phyloP scores from a whole-genome alignment of 2,329 filamentous ascomycete genomes.

The Lachnellula occidentalis region DNA sequence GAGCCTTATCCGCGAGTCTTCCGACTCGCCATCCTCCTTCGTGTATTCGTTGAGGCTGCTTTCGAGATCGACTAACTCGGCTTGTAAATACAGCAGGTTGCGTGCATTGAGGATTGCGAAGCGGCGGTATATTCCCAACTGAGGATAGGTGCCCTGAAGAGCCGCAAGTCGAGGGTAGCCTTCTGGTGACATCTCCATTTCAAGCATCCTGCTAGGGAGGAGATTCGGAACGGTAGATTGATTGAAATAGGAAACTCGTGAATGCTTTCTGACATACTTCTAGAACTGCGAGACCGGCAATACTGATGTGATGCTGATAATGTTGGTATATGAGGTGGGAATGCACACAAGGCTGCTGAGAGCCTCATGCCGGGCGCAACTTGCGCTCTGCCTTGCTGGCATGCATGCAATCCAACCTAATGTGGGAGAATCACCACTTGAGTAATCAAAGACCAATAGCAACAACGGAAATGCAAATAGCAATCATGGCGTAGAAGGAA shows the following conservation, averaged over 20 bases:
- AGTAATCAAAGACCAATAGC: not conserved
- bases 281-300: too few relatives aligned
- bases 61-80: not conserved
- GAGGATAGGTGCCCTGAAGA: not conserved
- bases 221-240: not conserved
- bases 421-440: not conserved
- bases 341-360: not conserved
- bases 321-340: not conserved
- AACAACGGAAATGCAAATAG: too few relatives aligned
- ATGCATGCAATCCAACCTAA: not conserved
- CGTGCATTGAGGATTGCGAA: not conserved
- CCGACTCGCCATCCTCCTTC: not conserved
- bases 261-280: too few relatives aligned
- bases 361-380: not conserved
- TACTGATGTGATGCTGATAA: too few relatives aligned
- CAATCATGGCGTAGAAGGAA: not conserved
- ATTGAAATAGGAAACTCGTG: too few relatives aligned
- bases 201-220: not conserved
- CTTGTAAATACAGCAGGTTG: conserved; percentile 1
- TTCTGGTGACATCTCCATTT: not conserved
- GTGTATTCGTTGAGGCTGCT: not conserved
- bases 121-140: not conserved
- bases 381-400: not conserved
- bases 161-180: not conserved
- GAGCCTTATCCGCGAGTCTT: not conserved